Conservation (phyloP, 2,329 filamentous ascomycete species). For the Whalleya microplaca region DNA sequence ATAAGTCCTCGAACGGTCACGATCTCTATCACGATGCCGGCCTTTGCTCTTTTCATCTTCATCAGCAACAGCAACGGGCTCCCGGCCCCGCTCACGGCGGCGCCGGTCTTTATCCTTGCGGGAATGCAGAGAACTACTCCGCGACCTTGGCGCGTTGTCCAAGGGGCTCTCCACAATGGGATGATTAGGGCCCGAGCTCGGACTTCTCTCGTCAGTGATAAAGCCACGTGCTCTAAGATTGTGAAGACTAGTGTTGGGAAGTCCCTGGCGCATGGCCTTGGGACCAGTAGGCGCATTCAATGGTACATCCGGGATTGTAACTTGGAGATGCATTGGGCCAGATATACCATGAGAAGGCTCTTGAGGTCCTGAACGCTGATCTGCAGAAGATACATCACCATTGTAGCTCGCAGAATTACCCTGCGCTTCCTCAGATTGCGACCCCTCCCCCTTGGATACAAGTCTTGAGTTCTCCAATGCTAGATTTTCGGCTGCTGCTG, state of each 20-base stretch:
- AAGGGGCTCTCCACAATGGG: conserved; percentile 37
- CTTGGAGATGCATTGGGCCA: conserved; percentile 28
- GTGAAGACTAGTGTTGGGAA: conserved; percentile 79
- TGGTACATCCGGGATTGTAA: conserved; percentile 48
- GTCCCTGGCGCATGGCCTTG: conserved; percentile 89
- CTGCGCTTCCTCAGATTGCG: conserved; percentile 31
- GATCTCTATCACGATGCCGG: conserved; percentile 35
- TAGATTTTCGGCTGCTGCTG: conserved; percentile 24
- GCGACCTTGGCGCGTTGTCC: conserved; percentile 44
- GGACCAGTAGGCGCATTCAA: conserved; percentile 87
- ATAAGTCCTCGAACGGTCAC: conserved; percentile 35
- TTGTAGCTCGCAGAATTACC: conserved; percentile 34
- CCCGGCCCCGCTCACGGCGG: conserved; percentile 42
- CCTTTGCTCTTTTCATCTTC: conserved; percentile 32
- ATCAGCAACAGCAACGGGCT: no score
- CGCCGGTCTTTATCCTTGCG: conserved; percentile 42
- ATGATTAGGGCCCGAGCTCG: conserved; percentile 38
- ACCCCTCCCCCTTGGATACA: conserved; percentile 32
- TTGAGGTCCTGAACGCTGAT: conserved; percentile 31
- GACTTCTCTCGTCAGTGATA: conserved; percentile 45
- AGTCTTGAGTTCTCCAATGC: conserved; percentile 32
- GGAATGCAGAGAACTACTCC: conserved; percentile 52
- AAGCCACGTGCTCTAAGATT: conserved; percentile 61
- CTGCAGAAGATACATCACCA: conserved; percentile 41
- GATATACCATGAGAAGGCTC: conserved; percentile 27